Percentiles rank a stretch among this genome's conserved stretches.
These are phyloP conservation scores for Chaetomium globosum DNA, from an alignment of 2,329 filamentous ascomycete species.

Conservation along the genomic window DNA sequence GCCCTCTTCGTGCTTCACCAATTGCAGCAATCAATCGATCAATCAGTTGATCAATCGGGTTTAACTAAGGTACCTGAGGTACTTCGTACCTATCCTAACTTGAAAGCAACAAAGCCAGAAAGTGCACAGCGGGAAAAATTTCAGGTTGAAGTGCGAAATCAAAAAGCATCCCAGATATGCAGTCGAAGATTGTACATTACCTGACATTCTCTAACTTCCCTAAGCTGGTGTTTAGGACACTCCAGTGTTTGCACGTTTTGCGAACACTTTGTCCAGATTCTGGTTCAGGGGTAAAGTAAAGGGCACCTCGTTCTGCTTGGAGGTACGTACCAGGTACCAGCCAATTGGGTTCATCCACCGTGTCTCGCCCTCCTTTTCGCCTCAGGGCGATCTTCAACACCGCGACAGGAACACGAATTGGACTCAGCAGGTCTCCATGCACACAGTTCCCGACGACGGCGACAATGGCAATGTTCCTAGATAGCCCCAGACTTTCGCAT, in stretches of 20 bases:
- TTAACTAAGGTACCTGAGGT: too few relatives aligned
- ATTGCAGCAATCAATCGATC: slow-evolving; percentile 17
- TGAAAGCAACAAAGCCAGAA: neutral
- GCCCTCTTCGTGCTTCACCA: slow-evolving; percentile 17
- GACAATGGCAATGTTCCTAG: too few relatives aligned
- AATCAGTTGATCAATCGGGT: neutral
- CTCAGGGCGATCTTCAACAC: neutral
- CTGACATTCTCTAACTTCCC: neutral
- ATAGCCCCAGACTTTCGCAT: too few relatives aligned
- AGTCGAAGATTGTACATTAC: neutral
- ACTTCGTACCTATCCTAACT: too few relatives aligned
- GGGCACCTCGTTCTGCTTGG: neutral
- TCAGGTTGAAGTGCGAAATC: neutral
- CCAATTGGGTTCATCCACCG: neutral
- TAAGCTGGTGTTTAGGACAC: neutral
- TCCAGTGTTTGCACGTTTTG: neutral
- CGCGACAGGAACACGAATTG: neutral
- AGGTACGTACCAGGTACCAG: neutral
- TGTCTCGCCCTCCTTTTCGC: neutral
- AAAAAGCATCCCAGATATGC: neutral
- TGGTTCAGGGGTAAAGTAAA: neutral
- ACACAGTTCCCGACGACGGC: too few relatives aligned
- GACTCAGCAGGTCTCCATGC: too few relatives aligned
- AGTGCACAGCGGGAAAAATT: neutral
- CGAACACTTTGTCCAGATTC: neutral